Evolutionary conservation across 208 protist genomes (phyloP), one percentile per base, ranked within the genome.

Genomic region (Trichomonas vaginalis): DNA sequence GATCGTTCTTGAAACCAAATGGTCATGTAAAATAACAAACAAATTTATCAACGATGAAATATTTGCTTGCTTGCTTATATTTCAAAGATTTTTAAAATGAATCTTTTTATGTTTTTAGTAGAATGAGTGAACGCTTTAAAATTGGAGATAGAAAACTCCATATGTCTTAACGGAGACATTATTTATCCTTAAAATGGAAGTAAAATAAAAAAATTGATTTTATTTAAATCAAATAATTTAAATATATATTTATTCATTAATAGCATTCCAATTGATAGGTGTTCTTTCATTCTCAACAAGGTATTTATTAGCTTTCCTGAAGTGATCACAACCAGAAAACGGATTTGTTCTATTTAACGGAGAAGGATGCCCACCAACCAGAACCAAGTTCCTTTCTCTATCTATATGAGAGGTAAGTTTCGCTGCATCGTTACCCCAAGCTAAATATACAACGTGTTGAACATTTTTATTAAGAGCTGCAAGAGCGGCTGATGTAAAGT

Each of bases 401-500:
- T 99, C 97, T 47, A 99, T 98, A 27, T 98, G 96, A 23, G 83
- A 79, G 92, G 95, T 97, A 96, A 99, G 99, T 96, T 98, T 98
- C 86, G 98, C 96, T 27, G 99, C 98, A 96, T 98, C 98, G 47
- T 96, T 97, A 48, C 99, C 98, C 98, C 98, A 99, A 17, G 99
- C 97, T 42, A 99, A 96, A 97, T 99, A 99, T n/a, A 98, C 96
- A 37, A 97, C 61, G 23, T 95, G 88, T 10, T 95, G n/a, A 0
- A 79, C 92, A 46, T 96, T 96, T 80, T 97, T 96, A 32, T 97
- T 90, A 46, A 99, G 96, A 32, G 96, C 95, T 10, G 96, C 90
- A 95, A 99, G 98, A n/a, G 98, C 97, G 39, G 96, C 97, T 96
- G 99, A 98, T 23, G 99, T 99, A 97, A 99, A 99, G 23, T 49